Percentiles rank a stretch among this genome's conserved stretches.
These are phyloP conservation scores for Lactarius tabidus DNA, from an alignment of 768 basidiomycete species.

Conservation along the genomic window DNA sequence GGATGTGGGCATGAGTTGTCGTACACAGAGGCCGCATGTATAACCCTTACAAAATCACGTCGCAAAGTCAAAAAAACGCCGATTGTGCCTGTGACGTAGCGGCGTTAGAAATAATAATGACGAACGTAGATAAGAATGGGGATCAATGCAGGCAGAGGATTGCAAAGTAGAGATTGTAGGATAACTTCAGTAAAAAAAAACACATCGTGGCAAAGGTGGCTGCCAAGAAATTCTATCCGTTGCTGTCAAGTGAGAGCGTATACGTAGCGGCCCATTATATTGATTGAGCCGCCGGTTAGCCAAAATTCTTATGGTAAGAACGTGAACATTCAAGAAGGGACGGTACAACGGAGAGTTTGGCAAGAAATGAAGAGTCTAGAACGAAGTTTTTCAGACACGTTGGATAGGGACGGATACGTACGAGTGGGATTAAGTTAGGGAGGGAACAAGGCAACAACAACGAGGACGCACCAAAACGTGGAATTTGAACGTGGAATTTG, in stretches of 20 bases:
- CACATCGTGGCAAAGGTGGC: not conserved
- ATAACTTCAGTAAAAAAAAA: not conserved
- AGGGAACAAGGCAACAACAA: not conserved
- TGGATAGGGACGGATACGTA: not conserved
- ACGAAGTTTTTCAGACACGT: not conserved
- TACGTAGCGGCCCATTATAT: not conserved
- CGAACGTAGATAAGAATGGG: conserved; percentile 2
- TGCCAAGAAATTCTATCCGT: not conserved
- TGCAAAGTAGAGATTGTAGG: not conserved
- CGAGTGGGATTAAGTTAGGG: not conserved
- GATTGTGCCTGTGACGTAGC: conserved; percentile 21
- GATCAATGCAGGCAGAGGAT: not conserved
- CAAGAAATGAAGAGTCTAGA: not conserved
- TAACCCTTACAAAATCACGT: not conserved
- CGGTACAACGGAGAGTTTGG: not conserved
- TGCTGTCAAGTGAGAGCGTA: not conserved
- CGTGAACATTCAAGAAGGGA: not conserved
- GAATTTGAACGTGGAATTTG: conserved; percentile 1
- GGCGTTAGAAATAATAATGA: conserved; percentile 7
- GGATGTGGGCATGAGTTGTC: not conserved
- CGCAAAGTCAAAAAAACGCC: not conserved
- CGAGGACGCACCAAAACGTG: conserved; percentile 13
- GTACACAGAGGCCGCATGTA: not conserved
- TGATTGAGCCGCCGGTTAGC: not conserved
- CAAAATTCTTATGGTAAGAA: not conserved